Evolutionary conservation across 257 asterid species (phyloP).

Genomic region (Linderniella brevidens): DNA sequence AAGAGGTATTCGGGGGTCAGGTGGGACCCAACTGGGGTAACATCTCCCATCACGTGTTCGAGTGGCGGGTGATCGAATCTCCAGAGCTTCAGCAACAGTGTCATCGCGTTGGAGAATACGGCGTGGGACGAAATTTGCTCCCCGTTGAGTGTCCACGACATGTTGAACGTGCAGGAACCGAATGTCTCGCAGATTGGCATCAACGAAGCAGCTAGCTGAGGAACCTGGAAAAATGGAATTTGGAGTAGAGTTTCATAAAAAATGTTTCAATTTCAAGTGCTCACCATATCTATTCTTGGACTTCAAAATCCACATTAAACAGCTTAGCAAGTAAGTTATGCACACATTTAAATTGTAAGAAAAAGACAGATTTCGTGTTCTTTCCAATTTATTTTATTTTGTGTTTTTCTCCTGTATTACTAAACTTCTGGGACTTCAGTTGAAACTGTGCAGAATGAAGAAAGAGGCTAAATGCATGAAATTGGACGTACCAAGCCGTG

Average conservation of each 20-base stretch:
- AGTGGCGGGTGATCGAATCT: slow-evolving; percentile 85
- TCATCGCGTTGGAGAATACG: slow-evolving; percentile 86
- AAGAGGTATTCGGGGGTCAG: slow-evolving; percentile 79
- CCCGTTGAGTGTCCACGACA: slow-evolving; percentile 65
- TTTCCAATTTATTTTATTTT: too few relatives aligned
- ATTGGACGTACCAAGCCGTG: slow-evolving; percentile 89
- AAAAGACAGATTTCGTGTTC: too few relatives aligned
- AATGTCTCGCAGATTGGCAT: slow-evolving; percentile 94
- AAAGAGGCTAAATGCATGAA: slow-evolving; percentile 11
- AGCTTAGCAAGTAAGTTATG: too few relatives aligned
- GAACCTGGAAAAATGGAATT: slow-evolving; percentile 42
- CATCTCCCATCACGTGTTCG: slow-evolving; percentile 56
- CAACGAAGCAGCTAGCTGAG: slow-evolving; percentile 91
- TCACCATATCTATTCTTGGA: neutral
- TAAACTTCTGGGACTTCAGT: neutral
- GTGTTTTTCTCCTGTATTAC: too few relatives aligned
- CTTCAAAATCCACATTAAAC: too few relatives aligned
- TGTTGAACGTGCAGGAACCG: slow-evolving; percentile 76
- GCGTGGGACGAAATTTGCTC: slow-evolving; percentile 68
- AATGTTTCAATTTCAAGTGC: neutral
- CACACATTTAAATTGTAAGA: too few relatives aligned
- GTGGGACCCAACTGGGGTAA: slow-evolving; percentile 53
- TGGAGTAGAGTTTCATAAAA: slow-evolving; percentile 9
- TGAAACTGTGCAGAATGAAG: neutral
- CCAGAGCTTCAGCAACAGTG: slow-evolving; percentile 84